Base-by-base conservation (phyloP, 2,329 filamentous ascomycete species). In the Emydomyces testavorans region DNA sequence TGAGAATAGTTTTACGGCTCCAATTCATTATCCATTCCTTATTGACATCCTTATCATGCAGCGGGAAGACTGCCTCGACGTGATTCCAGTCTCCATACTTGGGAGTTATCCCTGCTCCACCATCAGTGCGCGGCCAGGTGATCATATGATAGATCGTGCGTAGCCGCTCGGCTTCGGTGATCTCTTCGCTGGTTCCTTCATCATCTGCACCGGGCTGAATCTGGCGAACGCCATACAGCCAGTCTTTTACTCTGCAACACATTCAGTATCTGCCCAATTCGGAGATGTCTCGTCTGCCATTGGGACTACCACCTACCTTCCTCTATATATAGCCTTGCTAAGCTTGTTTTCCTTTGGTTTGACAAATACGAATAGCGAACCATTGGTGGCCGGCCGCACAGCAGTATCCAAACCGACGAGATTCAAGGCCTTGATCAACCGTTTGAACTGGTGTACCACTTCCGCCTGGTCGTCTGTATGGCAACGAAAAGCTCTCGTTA, bases 61-160 rank as follows among this genome's bases (percentile, higher is more conserved):
- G 73, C 1, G 86, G 83, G 57, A 93, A 93, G 20, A 92, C 70
- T 21, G 80, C 79, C 32, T 78, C 74, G 28, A 92, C 79, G 49
- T 82, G 72, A 59, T 81, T 77, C 85, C 85, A 92, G 53, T 78
- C 75, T 3, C 82, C 80, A 15, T 74, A 69, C 21, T 75, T 75
- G 1, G 83, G 79, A 0, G 79, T 85, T 52, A 93, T 80, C 4
- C 84, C 85, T 21, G 85, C 86, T 46, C 86, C 86, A 36, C 86
- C 85, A 49, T 90, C 80, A 52, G 80, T 77, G 53, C 74, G 75
- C 3, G 82, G 76, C 64, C 80, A 82, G 6, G 81, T 85, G 49
- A 94, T 83, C 52, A 95, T 78, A 42, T 92, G 79, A 63, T 94
- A 92, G 50, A 94, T 83, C 39, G 93, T 79, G 28, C 92, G 80